Conservation (phyloP, 345 rosid species). For the Citrus maxima region DNA sequence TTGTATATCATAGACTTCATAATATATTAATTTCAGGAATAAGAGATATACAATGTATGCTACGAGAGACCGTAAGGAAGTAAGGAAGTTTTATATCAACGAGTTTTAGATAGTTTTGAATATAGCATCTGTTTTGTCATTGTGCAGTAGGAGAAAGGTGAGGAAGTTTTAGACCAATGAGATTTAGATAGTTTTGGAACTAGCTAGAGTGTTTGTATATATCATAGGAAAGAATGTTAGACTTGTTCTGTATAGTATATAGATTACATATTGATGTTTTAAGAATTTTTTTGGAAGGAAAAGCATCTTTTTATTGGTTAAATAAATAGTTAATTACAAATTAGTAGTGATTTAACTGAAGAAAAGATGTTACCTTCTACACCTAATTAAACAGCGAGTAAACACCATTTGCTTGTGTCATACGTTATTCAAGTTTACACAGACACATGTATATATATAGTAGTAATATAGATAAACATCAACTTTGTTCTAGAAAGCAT, state of each 20-base stretch:
- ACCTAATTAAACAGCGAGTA: not conserved
- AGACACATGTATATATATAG: no score
- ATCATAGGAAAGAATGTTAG: not conserved
- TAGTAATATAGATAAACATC: not conserved
- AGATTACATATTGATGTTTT: no score
- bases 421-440: not conserved
- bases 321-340: not conserved
- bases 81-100: not conserved
- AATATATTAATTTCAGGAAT: no score
- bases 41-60: no score
- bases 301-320: no score
- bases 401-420: not conserved
- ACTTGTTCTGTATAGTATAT: not conserved
- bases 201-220: not conserved
- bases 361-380: no score
- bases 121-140: no score
- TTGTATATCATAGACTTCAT: not conserved
- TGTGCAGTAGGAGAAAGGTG: no score
- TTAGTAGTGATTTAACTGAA: not conserved
- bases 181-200: not conserved
- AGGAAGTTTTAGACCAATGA: not conserved
- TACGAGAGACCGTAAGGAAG: not conserved
- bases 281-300: no score
- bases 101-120: not conserved
- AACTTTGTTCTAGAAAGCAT: conserved; percentile 5